Evolutionary conservation across 2,329 filamentous ascomycete species (phyloP), one percentile per base, ranked within the genome.

Genomic region (Nigrospora sphaerica): DNA sequence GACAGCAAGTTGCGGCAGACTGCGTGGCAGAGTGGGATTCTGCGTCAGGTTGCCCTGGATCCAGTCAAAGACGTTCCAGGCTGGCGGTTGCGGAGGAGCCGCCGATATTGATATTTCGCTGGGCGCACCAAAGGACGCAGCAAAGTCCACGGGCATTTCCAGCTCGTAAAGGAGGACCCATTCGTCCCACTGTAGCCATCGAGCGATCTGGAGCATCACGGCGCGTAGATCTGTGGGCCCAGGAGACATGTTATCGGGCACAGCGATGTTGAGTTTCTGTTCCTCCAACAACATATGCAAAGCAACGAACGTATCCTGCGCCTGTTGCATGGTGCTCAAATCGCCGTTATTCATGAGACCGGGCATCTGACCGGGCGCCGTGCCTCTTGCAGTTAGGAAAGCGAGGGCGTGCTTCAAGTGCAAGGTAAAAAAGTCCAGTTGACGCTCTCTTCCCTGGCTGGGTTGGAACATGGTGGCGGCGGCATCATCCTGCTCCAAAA

Each of bases 261-360:
- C 64, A 51, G 74, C 71, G 5, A 83, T 77, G 50, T 88, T 81
- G 2, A 98, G 76, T 60, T 95, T 97, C 51, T 86, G 77, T 62
- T 98, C 93, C 62, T 98, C 92, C 0, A 86, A 77, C n/a, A 95
- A 71, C 3, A 97, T 72, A 66, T 98, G 93, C 12, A 98, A 71
- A 1, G 80, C 85, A 52, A 95, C 71, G 34, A 92, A 77, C 44
- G 86, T 74, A 57, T 87, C 78, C 60, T 85, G 70, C 32, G 86
- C 74, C 46, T 81, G 67, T 58, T 74, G 83, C 23, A 28, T 10
- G 23, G 7, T 28, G 10, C 23, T 2, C 23, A 28, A 28, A 10
- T 28, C 23, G 7, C 23, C 23, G 23, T 23, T 23, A 6, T 28
- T 28, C 23, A 10, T 28, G 23, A 28, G 23, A 28, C 23, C 23